Evolutionary conservation across 2,329 filamentous ascomycete genomes (phyloP), one percentile per base, ranked within the genome.

Genomic region (Grosmannia huntii): DNA sequence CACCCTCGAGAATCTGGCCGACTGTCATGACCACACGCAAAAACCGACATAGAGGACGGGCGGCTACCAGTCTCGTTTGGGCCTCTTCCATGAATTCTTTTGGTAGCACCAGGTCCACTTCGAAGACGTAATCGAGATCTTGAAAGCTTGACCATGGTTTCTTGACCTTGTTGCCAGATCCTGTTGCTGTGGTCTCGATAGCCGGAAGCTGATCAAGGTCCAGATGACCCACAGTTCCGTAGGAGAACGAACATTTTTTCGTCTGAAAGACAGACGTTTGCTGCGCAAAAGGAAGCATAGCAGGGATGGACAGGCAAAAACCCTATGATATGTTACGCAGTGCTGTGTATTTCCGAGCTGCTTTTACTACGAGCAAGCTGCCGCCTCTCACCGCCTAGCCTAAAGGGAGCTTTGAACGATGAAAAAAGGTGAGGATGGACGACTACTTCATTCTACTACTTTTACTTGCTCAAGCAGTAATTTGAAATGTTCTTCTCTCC

Each of bases 101-200:
- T 0, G 90, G 88, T 0, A 95, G 67, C n/a, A 94, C 75, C 2
- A 95, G 69, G 61, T 94, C 86, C 9, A 85, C 70, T 82, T 85
- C 57, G 53, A 58, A 44, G 33, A 63, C 41, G 67, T 87, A 90
- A 44, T 78, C 76, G 56, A 87, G 83, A 1, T 76, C 72, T 27
- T 80, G 70, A 62, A 96, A 79, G 0, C 82, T 77, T 0, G 81
- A 78, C 77, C 92, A 96, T 3, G 90, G 91, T 64, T 87, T 84
- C 66, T 83, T 85, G 67, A 87, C 50, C n/a, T 38, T 44, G 19
- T 5, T 25, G 38, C 1, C 6, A 19, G 19, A 14, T 56, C 19
- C 4, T 16, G 41, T 11, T 10, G 14, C 5, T 12, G 31, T 44
- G 23, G 46, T 52, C 48, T 60, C 60, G 25, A 60, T 91, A 6